Evolutionary conservation across 2,329 filamentous ascomycete species (phyloP).

Genomic region (Chalara sp.): DNA sequence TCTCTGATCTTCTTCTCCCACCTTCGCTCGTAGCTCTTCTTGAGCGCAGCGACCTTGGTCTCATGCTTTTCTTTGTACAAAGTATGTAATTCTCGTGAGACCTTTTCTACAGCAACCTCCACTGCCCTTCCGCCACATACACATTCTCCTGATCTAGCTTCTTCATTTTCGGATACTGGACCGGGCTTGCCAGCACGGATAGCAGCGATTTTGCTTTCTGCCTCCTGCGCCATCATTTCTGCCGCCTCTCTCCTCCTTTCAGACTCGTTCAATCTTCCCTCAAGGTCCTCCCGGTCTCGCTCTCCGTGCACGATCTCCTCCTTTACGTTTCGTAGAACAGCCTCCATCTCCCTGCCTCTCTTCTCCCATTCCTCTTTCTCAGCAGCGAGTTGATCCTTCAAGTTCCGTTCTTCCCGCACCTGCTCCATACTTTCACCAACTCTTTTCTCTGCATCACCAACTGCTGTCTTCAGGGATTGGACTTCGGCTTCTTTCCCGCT

Average conservation of each 20-base stretch:
- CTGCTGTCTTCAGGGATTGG: slow-evolving; percentile 75
- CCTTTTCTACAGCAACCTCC: slow-evolving; percentile 79
- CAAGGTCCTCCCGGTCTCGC: slow-evolving; percentile 73
- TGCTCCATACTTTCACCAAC: slow-evolving; percentile 82
- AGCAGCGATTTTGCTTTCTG: slow-evolving; percentile 67
- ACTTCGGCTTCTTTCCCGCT: slow-evolving; percentile 93
- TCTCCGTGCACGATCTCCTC: slow-evolving; percentile 74
- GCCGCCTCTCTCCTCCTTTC: slow-evolving; percentile 69
- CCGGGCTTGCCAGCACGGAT: slow-evolving; percentile 57
- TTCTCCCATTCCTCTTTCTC: slow-evolving; percentile 82
- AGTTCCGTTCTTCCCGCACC: slow-evolving; percentile 67
- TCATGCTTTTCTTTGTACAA: slow-evolving; percentile 98
- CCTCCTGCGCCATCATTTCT: slow-evolving; percentile 69
- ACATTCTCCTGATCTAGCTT: slow-evolving; percentile 23
- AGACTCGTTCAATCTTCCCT: slow-evolving; percentile 67
- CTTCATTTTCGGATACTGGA: slow-evolving; percentile 28
- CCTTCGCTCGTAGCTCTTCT: slow-evolving; percentile 74
- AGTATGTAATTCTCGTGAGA: slow-evolving; percentile 86
- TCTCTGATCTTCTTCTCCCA: slow-evolving; percentile 85
- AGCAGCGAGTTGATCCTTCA: slow-evolving; percentile 63
- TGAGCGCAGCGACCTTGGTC: slow-evolving; percentile 87
- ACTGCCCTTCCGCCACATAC: slow-evolving; percentile 49
- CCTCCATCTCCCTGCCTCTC: slow-evolving; percentile 79
- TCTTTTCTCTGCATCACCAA: slow-evolving; percentile 84
- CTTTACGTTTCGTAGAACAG: slow-evolving; percentile 70